A percentile compares a stretch with the other conserved stretches of the same genome.
Evolutionary conservation across 2,329 filamentous ascomycete genomes (phyloP).

Genomic region (Fusarium anthophilum): DNA sequence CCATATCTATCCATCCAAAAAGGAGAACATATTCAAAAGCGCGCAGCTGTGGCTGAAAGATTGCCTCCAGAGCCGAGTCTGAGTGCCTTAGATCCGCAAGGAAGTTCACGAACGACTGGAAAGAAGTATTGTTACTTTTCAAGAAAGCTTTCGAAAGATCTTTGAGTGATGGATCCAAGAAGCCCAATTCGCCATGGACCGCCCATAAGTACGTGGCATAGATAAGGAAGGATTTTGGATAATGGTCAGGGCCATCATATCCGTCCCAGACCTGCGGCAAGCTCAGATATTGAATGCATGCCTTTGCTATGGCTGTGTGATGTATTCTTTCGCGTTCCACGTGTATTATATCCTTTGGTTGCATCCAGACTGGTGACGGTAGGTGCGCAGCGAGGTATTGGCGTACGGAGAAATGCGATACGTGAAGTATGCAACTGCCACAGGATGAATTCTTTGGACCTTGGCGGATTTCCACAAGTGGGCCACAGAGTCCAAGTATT

Average conservation of each 20-base stretch:
- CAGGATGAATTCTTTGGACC: too few relatives aligned
- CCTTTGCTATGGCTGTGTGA: not conserved
- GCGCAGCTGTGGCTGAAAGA: not conserved
- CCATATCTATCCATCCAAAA: accelerated
- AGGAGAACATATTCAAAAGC: accelerated
- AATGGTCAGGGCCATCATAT: accelerated
- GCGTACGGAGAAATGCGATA: conserved; percentile 36
- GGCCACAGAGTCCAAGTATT: conserved; percentile 43
- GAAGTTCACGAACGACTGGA: accelerated
- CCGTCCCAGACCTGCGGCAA: not conserved
- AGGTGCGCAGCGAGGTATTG: conserved; percentile 7
- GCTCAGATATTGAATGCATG: not conserved
- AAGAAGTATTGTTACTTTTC: not conserved
- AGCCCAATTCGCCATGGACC: accelerated
- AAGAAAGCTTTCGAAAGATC: accelerated
- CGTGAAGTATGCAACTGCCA: too few relatives aligned
- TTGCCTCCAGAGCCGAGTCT: accelerated
- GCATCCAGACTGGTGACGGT: not conserved
- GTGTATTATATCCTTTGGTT: accelerated
- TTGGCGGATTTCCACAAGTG: conserved; percentile 31
- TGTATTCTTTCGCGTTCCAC: accelerated
- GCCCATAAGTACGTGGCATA: accelerated
- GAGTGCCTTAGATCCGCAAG: accelerated
- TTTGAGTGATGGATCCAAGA: accelerated
- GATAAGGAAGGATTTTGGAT: accelerated